Evolutionary conservation across 345 rosid genomes (phyloP).

Genomic region (Kandelia obovata): DNA sequence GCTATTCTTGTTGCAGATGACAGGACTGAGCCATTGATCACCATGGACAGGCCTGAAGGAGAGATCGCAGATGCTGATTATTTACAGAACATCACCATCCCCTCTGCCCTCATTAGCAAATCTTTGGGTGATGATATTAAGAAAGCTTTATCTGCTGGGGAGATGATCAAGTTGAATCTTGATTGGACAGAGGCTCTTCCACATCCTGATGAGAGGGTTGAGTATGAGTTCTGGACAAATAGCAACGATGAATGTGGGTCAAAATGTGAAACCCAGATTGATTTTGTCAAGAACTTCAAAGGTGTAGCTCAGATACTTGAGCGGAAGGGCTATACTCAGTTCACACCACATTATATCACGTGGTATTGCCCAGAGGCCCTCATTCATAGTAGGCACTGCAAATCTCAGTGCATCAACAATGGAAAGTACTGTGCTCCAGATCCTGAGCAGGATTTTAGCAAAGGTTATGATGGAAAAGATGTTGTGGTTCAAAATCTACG

Average conservation of each 20-base stretch:
- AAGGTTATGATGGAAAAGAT: slow-evolving; percentile 59
- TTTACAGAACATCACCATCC: slow-evolving; percentile 54
- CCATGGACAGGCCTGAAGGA: slow-evolving; percentile 62
- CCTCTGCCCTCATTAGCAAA: slow-evolving; percentile 55
- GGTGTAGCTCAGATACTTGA: slow-evolving; percentile 73
- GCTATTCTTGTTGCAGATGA: slow-evolving; percentile 59
- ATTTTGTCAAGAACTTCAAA: slow-evolving; percentile 56
- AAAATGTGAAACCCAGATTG: slow-evolving; percentile 57
- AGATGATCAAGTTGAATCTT: slow-evolving; percentile 53
- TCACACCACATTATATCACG: slow-evolving; percentile 64
- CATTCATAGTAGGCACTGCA: slow-evolving; percentile 46
- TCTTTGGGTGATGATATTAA: slow-evolving; percentile 52
- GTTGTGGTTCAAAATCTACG: slow-evolving; percentile 64
- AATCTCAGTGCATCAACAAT: slow-evolving; percentile 62
- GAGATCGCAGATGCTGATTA: slow-evolving; percentile 34
- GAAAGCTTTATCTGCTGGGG: slow-evolving; percentile 39
- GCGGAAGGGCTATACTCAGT: slow-evolving; percentile 52
- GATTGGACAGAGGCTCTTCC: slow-evolving; percentile 79
- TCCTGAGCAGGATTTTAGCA: slow-evolving; percentile 59
- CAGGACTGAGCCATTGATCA: slow-evolving; percentile 44
- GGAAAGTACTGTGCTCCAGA: slow-evolving; percentile 77
- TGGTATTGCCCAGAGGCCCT: slow-evolving; percentile 55
- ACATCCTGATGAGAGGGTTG: slow-evolving; percentile 73
- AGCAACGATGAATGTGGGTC: slow-evolving; percentile 66
- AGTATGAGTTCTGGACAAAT: slow-evolving; percentile 73